Conservation (phyloP, 2,329 filamentous ascomycete species). For the Aspergillus fructus region DNA sequence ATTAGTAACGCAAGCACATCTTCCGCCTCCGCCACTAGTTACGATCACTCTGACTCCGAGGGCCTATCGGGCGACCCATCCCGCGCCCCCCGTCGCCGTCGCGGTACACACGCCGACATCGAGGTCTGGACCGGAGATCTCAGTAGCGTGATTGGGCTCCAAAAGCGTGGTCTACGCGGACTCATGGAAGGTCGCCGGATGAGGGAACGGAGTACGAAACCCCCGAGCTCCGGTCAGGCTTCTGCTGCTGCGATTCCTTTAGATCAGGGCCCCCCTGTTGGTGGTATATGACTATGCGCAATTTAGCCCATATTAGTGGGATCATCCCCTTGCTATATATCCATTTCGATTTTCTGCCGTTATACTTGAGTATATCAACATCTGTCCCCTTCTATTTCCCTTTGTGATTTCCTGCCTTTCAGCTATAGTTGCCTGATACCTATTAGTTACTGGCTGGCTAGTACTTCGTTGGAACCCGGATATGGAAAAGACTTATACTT, state of each 20-base stretch:
- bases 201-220: constrained; percentile 63
- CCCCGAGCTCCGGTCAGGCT: constrained; percentile 18
- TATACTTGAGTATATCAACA: neutral
- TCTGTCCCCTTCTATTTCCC: neutral
- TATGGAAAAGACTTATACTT: neutral
- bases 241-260: neutral
- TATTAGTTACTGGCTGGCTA: neutral
- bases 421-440: neutral
- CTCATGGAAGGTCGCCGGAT: constrained; percentile 92
- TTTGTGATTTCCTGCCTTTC: neutral
- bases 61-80: constrained; percentile 32
- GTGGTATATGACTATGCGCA: neutral
- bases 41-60: constrained; percentile 40
- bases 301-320: neutral
- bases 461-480: neutral
- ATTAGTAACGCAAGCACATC: constrained; percentile 12
- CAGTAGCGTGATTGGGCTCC: constrained; percentile 88
- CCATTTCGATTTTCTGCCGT: neutral
- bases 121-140: constrained; percentile 73
- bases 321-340: neutral
- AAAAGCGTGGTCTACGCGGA: constrained; percentile 87
- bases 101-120: constrained; percentile 44
- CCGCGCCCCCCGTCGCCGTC: constrained; percentile 38
- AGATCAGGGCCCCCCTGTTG: neutral
- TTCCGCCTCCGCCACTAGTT: constrained; percentile 33